phyloP scores from a whole-genome alignment of 2,329 filamentous ascomycete genomes.

The Beauveria sp. region DNA sequence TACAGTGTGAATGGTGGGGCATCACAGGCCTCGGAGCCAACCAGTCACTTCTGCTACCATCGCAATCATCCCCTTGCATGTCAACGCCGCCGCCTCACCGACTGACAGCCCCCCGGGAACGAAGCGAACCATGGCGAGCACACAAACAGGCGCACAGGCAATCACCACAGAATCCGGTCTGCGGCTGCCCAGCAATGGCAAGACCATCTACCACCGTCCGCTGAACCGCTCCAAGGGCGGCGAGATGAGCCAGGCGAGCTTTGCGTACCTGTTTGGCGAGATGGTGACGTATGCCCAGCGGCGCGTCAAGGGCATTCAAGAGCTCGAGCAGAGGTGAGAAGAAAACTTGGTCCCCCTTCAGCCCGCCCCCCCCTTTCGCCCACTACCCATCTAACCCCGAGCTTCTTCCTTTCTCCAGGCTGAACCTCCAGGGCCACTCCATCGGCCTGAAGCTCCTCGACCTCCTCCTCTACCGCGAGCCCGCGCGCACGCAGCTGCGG shows the following conservation, averaged over 20 bases:
- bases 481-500: slow-evolving; percentile 61
- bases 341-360: background rate
- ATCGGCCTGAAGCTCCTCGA: slow-evolving; percentile 92
- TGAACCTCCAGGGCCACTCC: slow-evolving; percentile 87
- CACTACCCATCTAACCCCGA: background rate
- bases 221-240: slow-evolving; percentile 82
- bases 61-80: background rate
- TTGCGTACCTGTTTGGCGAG: slow-evolving; percentile 92
- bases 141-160: slow-evolving; percentile 38
- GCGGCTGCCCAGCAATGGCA: slow-evolving; percentile 84
- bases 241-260: slow-evolving; percentile 86
- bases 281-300: slow-evolving; percentile 95
- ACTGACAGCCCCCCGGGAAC: background rate
- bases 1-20: slow-evolving; percentile 1
- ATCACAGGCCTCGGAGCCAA: background rate
- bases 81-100: background rate
- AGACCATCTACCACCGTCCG: slow-evolving; percentile 96
- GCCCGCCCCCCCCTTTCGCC: background rate
- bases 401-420: slow-evolving; percentile 36
- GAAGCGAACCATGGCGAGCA: slow-evolving; percentile 38
- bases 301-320: slow-evolving; percentile 83
- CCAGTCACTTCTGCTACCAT: background rate
- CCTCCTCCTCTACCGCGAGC: slow-evolving; percentile 80
- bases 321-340: slow-evolving; percentile 77
- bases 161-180: slow-evolving; percentile 54